phyloP scores from a whole-genome alignment of 2,329 filamentous ascomycete species.

The Chaetomium strumarium region DNA sequence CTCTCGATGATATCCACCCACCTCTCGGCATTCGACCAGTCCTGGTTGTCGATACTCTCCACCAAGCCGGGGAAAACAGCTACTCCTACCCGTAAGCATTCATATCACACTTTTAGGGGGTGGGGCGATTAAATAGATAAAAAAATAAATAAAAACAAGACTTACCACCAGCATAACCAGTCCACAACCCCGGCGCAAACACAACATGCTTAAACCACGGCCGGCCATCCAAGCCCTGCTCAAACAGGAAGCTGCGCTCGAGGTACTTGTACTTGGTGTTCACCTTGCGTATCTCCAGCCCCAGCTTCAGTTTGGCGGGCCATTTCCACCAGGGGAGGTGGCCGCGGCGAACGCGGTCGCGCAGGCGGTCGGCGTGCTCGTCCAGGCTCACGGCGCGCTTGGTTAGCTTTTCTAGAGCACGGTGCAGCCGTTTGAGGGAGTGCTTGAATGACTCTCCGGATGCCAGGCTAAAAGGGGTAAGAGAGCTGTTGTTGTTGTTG shows the following conservation, averaged over 20 bases:
- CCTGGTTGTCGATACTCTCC: slow-evolving; percentile 55
- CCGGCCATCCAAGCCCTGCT: slow-evolving; percentile 69
- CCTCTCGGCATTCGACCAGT: slow-evolving; percentile 51
- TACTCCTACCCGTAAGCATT: slow-evolving; percentile 25
- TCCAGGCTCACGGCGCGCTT: slow-evolving; percentile 12
- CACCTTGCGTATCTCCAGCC: slow-evolving; percentile 52
- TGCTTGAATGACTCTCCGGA: slow-evolving; percentile 17
- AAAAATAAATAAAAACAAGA: slow-evolving; percentile 16
- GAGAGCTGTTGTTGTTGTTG: slow-evolving; percentile 1
- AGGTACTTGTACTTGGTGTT: slow-evolving; percentile 81
- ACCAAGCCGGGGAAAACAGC: slow-evolving; percentile 58
- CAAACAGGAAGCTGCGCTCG: slow-evolving; percentile 73
- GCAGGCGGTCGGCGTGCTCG: slow-evolving; percentile 38
- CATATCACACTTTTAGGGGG: not conserved
- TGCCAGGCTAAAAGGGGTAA: not conserved
- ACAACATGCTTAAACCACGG: slow-evolving; percentile 94
- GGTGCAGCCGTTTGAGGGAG: slow-evolving; percentile 30
- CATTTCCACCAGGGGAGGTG: slow-evolving; percentile 73
- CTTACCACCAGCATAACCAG: slow-evolving; percentile 75
- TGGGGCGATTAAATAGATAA: not conserved
- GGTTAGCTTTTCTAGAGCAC: slow-evolving; percentile 30
- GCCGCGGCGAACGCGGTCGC: slow-evolving; percentile 34
- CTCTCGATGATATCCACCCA: slow-evolving; percentile 55
- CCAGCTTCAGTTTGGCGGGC: slow-evolving; percentile 54
- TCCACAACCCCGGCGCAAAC: slow-evolving; percentile 88